Percentiles rank a stretch among this genome's conserved stretches.
Evolutionary conservation across 805 yeast species (phyloP).

Genomic region (Wickerhamomyces rabaulensis): DNA sequence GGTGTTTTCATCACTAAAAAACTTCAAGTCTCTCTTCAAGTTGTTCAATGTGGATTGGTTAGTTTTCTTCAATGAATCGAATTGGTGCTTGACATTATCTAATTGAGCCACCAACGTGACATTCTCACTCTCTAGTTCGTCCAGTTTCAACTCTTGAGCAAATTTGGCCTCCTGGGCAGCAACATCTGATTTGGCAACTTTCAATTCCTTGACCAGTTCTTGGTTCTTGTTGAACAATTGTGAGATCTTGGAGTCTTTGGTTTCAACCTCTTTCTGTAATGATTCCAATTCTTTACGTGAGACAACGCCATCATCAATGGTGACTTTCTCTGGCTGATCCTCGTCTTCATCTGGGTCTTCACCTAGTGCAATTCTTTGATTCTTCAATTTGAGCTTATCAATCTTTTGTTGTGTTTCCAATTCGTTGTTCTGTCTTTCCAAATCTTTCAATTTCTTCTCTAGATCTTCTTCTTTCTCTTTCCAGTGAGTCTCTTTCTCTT

Average conservation of each 20-base stretch:
- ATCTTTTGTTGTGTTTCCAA: conserved; percentile 43
- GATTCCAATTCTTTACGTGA: conserved; percentile 46
- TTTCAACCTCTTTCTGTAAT: conserved; percentile 69
- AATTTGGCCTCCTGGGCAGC: conserved; percentile 37
- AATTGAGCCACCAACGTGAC: conserved; percentile 53
- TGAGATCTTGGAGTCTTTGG: conserved; percentile 57
- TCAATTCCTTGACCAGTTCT: conserved; percentile 61
- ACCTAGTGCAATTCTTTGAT: conserved; percentile 30
- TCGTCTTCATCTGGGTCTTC: conserved; percentile 32
- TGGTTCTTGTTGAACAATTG: conserved; percentile 78
- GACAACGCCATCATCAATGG: conserved; percentile 8
- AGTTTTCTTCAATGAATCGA: conserved; percentile 23
- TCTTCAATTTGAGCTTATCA: conserved; percentile 35
- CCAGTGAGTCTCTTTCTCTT: conserved; percentile 75
- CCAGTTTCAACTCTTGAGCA: conserved; percentile 37
- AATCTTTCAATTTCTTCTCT: conserved; percentile 43
- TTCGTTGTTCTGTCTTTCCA: conserved; percentile 56
- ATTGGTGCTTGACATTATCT: conserved; percentile 40
- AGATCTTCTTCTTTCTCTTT: conserved; percentile 47
- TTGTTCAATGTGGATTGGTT: conserved; percentile 15
- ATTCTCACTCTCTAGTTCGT: conserved; percentile 65
- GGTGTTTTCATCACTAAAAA: conserved; percentile 42
- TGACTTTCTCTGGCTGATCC: conserved; percentile 4
- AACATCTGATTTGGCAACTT: conserved; percentile 41
- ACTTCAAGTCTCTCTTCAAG: conserved; percentile 30